Base-by-base conservation (phyloP, 2,329 filamentous ascomycete species). In the Didymella exigua region DNA sequence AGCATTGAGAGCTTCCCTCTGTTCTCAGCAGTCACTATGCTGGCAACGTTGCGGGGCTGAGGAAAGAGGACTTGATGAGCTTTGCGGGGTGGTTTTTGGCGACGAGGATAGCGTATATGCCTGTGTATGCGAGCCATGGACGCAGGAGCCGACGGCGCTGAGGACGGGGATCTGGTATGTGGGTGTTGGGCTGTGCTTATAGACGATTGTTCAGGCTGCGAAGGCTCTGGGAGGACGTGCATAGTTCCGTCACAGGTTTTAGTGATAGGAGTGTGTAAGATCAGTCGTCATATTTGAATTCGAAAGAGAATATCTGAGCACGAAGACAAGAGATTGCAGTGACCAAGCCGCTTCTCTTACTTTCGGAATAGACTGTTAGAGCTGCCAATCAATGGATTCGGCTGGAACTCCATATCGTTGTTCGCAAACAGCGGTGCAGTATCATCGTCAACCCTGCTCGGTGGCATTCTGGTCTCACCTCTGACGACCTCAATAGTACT, bases 401-500 rank as follows among this genome's bases (percentile, higher is more conserved):
- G 78, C 62, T 82, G 79, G 56, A 76, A 72, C 61, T 82, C 80
- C 46, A 76, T 78, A 26, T 78, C 76, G 26, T 75, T 73, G 24
- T 75, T 73, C 2, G 60, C 59, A 47, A 66, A 62, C 4, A 79
- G 64, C 11, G 72, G 71, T 26, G 67, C 61, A 14, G 66, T 67
- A 31, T 78, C 74, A 38, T 81, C 79, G 37, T 73, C 72, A 2
- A 79, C 73, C 42, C 54, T 62, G 24, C 76, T 77, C 16, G 73
- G 72, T 7, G 80, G 75, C 31, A 81, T 75, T 31, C 74, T 71
- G 33, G 77, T 73, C 66, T 80, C 78, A 58, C 83, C 82, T 58
- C 83, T 71, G 41, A 82, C 72, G 47, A 88, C 85, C 68, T 88
- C 86, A 24, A 88, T 68, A 2, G 81, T 79, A 2, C 81, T 84